Percentiles rank a stretch among this genome's conserved stretches.
phyloP scores from a whole-genome alignment of 2,329 filamentous ascomycete species.

The Davidsoniella eucalypti region DNA sequence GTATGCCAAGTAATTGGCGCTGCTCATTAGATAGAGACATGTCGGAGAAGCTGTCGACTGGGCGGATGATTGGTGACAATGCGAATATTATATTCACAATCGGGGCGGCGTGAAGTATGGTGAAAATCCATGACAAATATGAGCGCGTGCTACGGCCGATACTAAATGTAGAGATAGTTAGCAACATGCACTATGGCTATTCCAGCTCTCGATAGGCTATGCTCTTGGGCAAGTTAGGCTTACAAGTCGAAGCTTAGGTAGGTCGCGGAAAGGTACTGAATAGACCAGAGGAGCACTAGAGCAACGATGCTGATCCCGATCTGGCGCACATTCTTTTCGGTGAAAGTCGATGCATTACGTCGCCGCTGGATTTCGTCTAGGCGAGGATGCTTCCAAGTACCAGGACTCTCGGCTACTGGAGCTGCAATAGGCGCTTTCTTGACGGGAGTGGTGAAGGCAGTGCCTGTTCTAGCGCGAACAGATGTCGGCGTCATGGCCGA shows the following conservation, averaged over 20 bases:
- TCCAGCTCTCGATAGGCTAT: constrained; percentile 17
- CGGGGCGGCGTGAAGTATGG: constrained; percentile 37
- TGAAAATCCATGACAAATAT: constrained; percentile 25
- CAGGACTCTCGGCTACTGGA: constrained; percentile 38
- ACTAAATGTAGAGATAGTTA: not conserved
- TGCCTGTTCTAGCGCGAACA: not conserved
- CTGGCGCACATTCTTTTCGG: constrained; percentile 54
- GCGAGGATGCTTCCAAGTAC: constrained; percentile 81
- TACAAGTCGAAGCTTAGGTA: constrained; percentile 26
- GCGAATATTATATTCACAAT: constrained; percentile 56
- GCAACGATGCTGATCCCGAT: constrained; percentile 51
- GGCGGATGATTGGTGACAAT: constrained; percentile 53
- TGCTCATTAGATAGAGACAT: constrained; percentile 71
- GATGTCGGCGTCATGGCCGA: not conserved
- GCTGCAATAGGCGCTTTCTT: constrained; percentile 24
- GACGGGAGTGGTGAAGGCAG: constrained; percentile 22
- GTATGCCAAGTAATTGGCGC: constrained; percentile 57
- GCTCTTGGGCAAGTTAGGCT: constrained; percentile 14
- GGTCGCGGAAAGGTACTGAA: constrained; percentile 21
- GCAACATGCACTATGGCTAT: constrained; percentile 13
- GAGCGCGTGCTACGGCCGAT: constrained; percentile 8
- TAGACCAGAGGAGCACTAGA: constrained; percentile 22
- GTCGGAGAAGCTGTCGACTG: constrained; percentile 62
- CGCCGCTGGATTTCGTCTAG: constrained; percentile 74
- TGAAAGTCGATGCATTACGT: constrained; percentile 63